Evolutionary conservation across 2,329 filamentous ascomycete genomes (phyloP).

Genomic region (Aspergillus sp.): DNA sequence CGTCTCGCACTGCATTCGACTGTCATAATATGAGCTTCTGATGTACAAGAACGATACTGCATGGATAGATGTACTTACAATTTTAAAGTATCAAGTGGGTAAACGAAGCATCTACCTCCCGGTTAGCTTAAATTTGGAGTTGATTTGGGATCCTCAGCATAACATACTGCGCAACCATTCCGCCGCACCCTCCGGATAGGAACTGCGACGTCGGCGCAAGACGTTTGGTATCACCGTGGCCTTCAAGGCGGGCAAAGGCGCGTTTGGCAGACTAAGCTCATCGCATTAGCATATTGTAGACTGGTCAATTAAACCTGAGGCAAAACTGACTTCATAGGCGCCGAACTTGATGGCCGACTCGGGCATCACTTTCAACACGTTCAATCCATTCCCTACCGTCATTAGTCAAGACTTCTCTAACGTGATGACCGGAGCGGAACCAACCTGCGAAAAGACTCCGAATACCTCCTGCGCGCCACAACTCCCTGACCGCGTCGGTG

Average conservation of each 20-base stretch:
- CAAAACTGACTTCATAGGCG: slow-evolving; percentile 71
- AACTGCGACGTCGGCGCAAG: slow-evolving; percentile 88
- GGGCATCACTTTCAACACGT: slow-evolving; percentile 97
- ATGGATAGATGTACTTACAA: slow-evolving; percentile 49
- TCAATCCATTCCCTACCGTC: slow-evolving; percentile 80
- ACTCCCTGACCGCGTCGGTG: slow-evolving; percentile 67
- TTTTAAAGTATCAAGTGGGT: slow-evolving; percentile 73
- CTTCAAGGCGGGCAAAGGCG: slow-evolving; percentile 80
- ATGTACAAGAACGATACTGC: neutral
- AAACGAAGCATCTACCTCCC: slow-evolving; percentile 73
- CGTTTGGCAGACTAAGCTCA: slow-evolving; percentile 72
- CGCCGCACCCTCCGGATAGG: slow-evolving; percentile 82
- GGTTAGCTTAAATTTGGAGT: slow-evolving; percentile 21
- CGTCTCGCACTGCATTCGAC: slow-evolving; percentile 89
- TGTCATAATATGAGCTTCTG: slow-evolving; percentile 27
- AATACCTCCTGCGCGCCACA: slow-evolving; percentile 84
- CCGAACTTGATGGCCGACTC: slow-evolving; percentile 98
- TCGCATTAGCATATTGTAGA: slow-evolving; percentile 15
- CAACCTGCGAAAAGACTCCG: slow-evolving; percentile 89
- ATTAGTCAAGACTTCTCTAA: slow-evolving; percentile 13
- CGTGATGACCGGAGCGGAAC: slow-evolving; percentile 26
- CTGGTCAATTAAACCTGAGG: neutral
- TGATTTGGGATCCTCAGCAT: slow-evolving; percentile 29
- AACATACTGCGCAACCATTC: slow-evolving; percentile 85
- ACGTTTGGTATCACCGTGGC: slow-evolving; percentile 74